phyloP scores from a whole-genome alignment of 768 basidiomycete genomes.

The Suillus paluster region DNA sequence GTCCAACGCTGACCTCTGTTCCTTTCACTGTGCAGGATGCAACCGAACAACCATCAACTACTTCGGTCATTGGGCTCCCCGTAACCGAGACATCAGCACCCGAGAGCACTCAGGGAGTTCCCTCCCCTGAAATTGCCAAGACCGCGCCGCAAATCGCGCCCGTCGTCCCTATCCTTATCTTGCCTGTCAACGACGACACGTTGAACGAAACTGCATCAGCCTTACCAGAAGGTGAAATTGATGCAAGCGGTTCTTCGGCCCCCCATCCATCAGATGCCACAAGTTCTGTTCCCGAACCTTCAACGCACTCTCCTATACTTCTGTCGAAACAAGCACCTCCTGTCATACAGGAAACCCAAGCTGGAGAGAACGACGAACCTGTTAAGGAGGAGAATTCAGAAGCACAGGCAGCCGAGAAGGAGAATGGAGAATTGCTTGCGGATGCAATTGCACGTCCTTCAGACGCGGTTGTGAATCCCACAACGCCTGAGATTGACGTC shows the following conservation, averaged over 20 bases:
- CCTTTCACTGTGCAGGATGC: background rate
- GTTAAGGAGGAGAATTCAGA: background rate
- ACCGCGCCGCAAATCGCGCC: constrained; percentile 29
- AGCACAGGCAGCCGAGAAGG: constrained; percentile 1
- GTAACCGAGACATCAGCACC: constrained; percentile 9
- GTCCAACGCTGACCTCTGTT: background rate
- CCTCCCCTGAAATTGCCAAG: constrained; percentile 10
- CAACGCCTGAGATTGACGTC: background rate
- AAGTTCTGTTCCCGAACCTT: constrained; percentile 10
- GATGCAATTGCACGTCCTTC: background rate
- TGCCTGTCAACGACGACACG: constrained; percentile 48
- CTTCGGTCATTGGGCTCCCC: constrained; percentile 23
- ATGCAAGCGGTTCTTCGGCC: background rate
- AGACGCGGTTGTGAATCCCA: background rate
- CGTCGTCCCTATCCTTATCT: constrained; percentile 40
- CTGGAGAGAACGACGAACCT: background rate
- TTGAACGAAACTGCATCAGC: constrained; percentile 23
- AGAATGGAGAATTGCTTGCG: background rate
- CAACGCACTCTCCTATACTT: constrained; percentile 26
- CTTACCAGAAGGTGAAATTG: constrained; percentile 4
- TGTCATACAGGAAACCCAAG: constrained; percentile 1
- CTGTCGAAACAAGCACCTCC: constrained; percentile 2
- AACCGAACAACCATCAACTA: constrained; percentile 8
- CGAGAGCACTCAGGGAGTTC: constrained; percentile 1
- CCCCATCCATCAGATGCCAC: constrained; percentile 6